phyloP scores from a whole-genome alignment of 2,329 filamentous ascomycete species.

The Elsinoe necatrix region DNA sequence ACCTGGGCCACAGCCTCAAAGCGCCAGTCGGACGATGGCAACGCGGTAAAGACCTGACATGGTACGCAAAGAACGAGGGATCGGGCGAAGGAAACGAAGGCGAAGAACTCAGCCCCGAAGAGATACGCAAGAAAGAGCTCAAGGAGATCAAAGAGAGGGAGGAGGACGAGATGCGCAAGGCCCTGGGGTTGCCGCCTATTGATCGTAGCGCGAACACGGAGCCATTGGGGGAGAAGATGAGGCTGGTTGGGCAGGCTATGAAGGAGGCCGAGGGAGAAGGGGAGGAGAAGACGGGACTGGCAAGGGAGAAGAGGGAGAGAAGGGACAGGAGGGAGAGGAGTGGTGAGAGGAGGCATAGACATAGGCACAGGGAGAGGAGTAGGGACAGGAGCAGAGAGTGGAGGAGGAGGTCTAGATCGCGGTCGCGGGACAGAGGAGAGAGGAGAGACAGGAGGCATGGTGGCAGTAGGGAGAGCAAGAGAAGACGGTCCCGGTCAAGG shows the following conservation, averaged over 20 bases:
- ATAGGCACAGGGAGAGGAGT: slow-evolving; percentile 21
- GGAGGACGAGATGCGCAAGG: slow-evolving; percentile 77
- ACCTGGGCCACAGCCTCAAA: slow-evolving; percentile 83
- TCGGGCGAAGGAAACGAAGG: slow-evolving; percentile 40
- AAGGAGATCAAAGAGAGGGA: slow-evolving; percentile 81
- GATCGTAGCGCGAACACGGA: slow-evolving; percentile 53
- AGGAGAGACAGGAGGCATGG: slow-evolving; percentile 11
- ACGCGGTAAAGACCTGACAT: slow-evolving; percentile 59
- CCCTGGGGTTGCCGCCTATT: slow-evolving; percentile 69
- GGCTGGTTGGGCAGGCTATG: slow-evolving; percentile 48
- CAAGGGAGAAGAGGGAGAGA: slow-evolving; percentile 16
- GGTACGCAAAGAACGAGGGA: slow-evolving; percentile 54
- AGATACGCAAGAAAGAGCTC: slow-evolving; percentile 48
- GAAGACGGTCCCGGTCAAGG: slow-evolving; percentile 22
- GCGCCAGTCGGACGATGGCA: slow-evolving; percentile 88
- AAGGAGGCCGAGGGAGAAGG: slow-evolving; percentile 38
- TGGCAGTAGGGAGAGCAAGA: slow-evolving; percentile 16
- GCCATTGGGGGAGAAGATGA: slow-evolving; percentile 32
- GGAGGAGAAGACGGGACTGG: slow-evolving; percentile 26
- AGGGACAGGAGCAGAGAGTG: slow-evolving; percentile 16
- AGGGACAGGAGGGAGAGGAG: slow-evolving; percentile 15
- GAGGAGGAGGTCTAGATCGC: slow-evolving; percentile 23
- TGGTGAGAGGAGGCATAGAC: slow-evolving; percentile 17
- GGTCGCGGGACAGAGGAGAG: slow-evolving; percentile 20
- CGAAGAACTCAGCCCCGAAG: slow-evolving; percentile 61